These are phyloP conservation scores for Lepiota venenata DNA, from an alignment of 768 basidiomycete species.

Conservation along the genomic window DNA sequence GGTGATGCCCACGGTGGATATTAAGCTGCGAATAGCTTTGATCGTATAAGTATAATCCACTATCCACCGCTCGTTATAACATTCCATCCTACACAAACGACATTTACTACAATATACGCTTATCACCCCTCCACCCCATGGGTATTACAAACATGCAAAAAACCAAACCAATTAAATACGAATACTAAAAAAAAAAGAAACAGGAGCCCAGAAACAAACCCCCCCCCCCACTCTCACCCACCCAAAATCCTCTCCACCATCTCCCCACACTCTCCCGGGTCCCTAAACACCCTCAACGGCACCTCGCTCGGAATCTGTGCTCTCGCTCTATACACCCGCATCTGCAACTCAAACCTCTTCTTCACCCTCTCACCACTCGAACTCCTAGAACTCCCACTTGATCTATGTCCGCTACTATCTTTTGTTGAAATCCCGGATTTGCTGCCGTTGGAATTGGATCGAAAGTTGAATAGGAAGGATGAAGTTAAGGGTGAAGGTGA, in stretches of 20 bases:
- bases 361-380: slow-evolving; percentile 42
- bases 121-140: too few species aligned
- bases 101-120: too few species aligned
- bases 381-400: background rate
- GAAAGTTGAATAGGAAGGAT: background rate
- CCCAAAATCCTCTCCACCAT: slow-evolving; percentile 38
- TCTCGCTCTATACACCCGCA: slow-evolving; percentile 60
- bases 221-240: slow-evolving; percentile 5
- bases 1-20: too few species aligned
- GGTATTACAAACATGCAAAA: too few species aligned
- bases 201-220: too few species aligned
- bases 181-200: too few species aligned
- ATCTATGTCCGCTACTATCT: background rate
- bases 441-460: background rate
- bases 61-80: too few species aligned
- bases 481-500: background rate
- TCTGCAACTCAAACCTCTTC: slow-evolving; percentile 57
- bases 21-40: too few species aligned
- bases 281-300: slow-evolving; percentile 60
- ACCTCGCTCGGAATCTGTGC: slow-evolving; percentile 55
- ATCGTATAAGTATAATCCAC: too few species aligned
- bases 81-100: too few species aligned
- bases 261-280: slow-evolving; percentile 70
- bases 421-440: background rate
- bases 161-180: too few species aligned